Percentiles rank a stretch among this genome's conserved stretches.
These are phyloP conservation scores for Phialemoniopsis sp. DNA, from an alignment of 2,329 filamentous ascomycete species.

Conservation along the genomic window DNA sequence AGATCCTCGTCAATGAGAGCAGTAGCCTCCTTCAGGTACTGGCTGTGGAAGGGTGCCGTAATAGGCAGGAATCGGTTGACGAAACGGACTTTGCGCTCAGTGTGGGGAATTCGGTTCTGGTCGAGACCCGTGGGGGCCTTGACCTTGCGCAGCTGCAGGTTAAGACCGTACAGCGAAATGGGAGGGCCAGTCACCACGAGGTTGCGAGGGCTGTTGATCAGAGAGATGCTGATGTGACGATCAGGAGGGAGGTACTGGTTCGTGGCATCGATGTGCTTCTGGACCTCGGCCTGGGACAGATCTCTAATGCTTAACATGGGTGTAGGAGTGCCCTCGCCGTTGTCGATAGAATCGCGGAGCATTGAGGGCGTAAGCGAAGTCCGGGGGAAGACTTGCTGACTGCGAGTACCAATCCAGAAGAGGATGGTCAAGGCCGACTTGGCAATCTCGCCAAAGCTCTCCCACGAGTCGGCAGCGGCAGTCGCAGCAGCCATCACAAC, in stretches of 20 bases:
- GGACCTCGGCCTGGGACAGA: constrained; percentile 79
- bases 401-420: constrained; percentile 97
- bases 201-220: constrained; percentile 95
- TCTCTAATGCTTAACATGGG: constrained; percentile 98
- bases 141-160: constrained; percentile 90
- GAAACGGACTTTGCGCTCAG: constrained; percentile 93
- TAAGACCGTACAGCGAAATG: constrained; percentile 93
- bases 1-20: constrained; percentile 83
- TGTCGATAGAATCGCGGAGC: constrained; percentile 87
- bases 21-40: constrained; percentile 80
- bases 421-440: constrained; percentile 83
- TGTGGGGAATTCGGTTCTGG: constrained; percentile 90
- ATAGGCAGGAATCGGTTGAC: constrained; percentile 97
- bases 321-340: constrained; percentile 91
- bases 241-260: constrained; percentile 94
- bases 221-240: constrained; percentile 89
- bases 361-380: constrained; percentile 90
- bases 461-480: constrained; percentile 88
- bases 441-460: constrained; percentile 78
- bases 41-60: constrained; percentile 96
- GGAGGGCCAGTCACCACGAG: constrained; percentile 95
- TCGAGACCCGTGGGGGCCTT: constrained; percentile 97
- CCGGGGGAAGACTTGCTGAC: constrained; percentile 93
- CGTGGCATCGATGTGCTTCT: constrained; percentile 94
- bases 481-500: constrained; percentile 91